Conservation (phyloP, 2,329 filamentous ascomycete species). For the Scedosporium dehoogii region DNA sequence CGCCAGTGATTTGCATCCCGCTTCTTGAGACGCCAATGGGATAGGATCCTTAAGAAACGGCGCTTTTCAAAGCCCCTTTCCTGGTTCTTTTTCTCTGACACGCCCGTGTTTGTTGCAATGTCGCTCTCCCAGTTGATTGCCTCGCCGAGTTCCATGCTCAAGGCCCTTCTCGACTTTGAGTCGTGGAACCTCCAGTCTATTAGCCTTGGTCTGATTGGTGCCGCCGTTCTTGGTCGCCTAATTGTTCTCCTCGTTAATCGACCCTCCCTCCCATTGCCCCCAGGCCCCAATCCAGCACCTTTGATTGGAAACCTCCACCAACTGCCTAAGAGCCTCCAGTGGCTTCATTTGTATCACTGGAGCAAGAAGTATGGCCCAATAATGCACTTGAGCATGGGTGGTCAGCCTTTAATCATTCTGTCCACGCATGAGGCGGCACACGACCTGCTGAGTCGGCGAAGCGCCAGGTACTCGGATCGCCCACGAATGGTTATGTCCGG, state of each 20-base stretch:
- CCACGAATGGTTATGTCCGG: constrained; percentile 11
- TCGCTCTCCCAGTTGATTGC: background rate
- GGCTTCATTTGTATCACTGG: constrained; percentile 10
- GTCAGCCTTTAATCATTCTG: constrained; percentile 14
- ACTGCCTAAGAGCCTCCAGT: constrained; percentile 26
- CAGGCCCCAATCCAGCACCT: constrained; percentile 13
- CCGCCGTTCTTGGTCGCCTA: background rate
- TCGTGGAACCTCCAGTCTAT: background rate
- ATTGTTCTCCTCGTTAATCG: background rate
- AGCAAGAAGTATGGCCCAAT: constrained; percentile 14
- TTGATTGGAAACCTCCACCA: constrained; percentile 17
- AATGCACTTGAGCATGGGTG: constrained; percentile 14
- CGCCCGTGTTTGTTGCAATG: background rate
- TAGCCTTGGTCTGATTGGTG: background rate
- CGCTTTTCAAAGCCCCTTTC: too few relatives aligned
- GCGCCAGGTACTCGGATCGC: constrained; percentile 13
- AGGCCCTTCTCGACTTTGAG: background rate
- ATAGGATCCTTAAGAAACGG: too few relatives aligned
- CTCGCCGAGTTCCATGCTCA: background rate
- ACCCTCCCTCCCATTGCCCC: constrained; percentile 11
- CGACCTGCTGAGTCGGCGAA: constrained; percentile 13
- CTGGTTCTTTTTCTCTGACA: background rate
- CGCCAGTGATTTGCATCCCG: too few relatives aligned
- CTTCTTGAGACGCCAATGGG: too few relatives aligned
- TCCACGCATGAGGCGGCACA: constrained; percentile 12